Base-by-base conservation (phyloP, 306 rosid species). In the Gastrolobium bilobum region DNA sequence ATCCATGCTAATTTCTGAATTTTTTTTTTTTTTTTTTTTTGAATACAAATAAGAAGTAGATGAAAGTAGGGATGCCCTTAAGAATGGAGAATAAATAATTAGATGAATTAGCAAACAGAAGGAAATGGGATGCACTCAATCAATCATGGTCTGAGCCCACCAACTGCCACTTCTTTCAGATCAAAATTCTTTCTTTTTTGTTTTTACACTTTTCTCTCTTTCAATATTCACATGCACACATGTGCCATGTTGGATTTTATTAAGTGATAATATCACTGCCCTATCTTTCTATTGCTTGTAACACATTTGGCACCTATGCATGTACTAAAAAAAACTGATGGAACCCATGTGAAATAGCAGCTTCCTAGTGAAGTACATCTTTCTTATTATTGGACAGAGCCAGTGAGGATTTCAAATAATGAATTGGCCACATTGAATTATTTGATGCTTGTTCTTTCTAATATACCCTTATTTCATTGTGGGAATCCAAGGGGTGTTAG, bases 301-400 rank as follows among this genome's bases (percentile, higher is more conserved):
- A 66, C 65, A 47, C 68, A 79, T 54, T 71, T 83, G 77, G 73
- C 62, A 79, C 65, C 35, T 53, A 60, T 71, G 33, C 51, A 73
- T 67, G 79, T 50, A 51, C 52, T 29, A 13, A 7, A 60, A 67
- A 11, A 14, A 68, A 58, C 80, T 82, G 52, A 82, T 76, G 88
- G 84, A 77, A 48, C 79, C 81, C 98, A 91, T 86, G 97, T 89
- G 97, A 89, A 87, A 79, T 74, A 60, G 90, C 94, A 87, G 91
- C 94, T 88, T 88, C 94, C 87, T 76, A 47, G 73, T 80, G 86
- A 88, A 85, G 84, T 68, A 53, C 84, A 75, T 81, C 30, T 61
- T 81, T 73, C 81, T 68, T 66, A 85, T 91, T 64, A 84, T 87
- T 85, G 79, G 89, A 84, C 79, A 82, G 81, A 85, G 84, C 73